phyloP scores from a whole-genome alignment of 805 yeast genomes.

The Yarrowia porcina region DNA sequence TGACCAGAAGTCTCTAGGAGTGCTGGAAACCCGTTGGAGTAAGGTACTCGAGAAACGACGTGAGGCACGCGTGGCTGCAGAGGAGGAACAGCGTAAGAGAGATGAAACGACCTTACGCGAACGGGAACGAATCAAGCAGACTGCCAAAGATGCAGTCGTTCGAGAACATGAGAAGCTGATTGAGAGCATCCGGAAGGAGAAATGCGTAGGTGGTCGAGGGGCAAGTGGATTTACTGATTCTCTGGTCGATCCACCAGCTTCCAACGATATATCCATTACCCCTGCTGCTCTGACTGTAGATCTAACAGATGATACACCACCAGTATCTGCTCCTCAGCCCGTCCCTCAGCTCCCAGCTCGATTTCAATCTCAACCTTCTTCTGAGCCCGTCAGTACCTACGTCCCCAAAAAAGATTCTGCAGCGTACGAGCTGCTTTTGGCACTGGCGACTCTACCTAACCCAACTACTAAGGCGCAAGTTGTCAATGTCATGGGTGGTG shows the following conservation, averaged over 20 bases:
- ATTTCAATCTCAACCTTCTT: no score
- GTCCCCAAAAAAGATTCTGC: not conserved
- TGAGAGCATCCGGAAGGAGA: not conserved
- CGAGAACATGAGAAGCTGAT: not conserved
- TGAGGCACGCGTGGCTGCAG: not conserved
- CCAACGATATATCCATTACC: no score
- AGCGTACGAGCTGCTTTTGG: not conserved
- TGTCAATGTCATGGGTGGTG: not conserved
- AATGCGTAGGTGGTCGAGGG: not conserved
- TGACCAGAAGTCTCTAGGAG: not conserved
- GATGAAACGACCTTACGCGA: not conserved
- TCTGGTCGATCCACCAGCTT: not conserved
- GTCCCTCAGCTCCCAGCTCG: no score
- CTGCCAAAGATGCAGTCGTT: not conserved
- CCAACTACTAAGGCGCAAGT: not conserved
- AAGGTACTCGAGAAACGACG: not conserved
- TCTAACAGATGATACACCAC: not conserved
- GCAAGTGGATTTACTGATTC: not conserved
- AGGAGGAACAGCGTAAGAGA: not conserved
- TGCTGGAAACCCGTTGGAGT: constrained; percentile 1
- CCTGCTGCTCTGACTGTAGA: not conserved
- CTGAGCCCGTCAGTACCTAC: not conserved
- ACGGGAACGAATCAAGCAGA: not conserved
- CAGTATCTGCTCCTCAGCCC: no score
- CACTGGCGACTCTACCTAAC: not conserved